Base-by-base conservation (phyloP, 768 basidiomycete species). In the Hemileccinum rubropunctum region DNA sequence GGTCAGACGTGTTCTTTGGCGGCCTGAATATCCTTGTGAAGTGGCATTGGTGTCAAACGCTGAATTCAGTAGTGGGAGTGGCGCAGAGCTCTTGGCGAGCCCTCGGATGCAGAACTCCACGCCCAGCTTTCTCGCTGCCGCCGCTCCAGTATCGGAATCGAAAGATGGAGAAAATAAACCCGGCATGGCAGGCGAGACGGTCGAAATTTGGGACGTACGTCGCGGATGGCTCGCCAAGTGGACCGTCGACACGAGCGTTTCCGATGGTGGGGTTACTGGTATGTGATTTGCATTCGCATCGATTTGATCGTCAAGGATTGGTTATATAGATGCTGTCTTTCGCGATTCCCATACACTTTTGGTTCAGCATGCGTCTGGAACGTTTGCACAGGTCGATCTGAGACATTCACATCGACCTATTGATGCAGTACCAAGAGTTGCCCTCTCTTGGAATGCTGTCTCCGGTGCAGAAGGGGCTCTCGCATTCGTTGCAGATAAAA, bases 181-280 rank as follows among this genome's bases (percentile, higher is more conserved):
- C 15, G 40, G 52, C 3, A 36, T 37, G 11, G 43, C 58, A 3
- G 79, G 82, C 3, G 85, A 90, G 59, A 71, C 81, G 0, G 75
- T 91, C 27, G 90, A 92, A 58, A 84, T 93, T 20, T 94, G 91
- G 91, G 91, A 94, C 63, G 87, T 88, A 2, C 75, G 91, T 47
- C 73, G 91, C 41, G 79, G 81, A 0, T 89, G 86, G 79, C 76
- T 92, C 42, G 84, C 87, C 6, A 94, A 93, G 68, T 93, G 91
- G 86, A 77, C 79, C 3, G 78, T 91, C 11, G 76, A 74, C 18
- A 81, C 83, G 13, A 81, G 80, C 12, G 73, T 78, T 5, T 73
- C 71, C 1, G 90, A 92, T 51, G 86, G 89, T 6, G 83, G 84
- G 20, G 81, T 87, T 3, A 84, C 84, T 12, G 91, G 91, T 91